phyloP scores from a whole-genome alignment of 208 protist genomes.

The Porcisia deanei region DNA sequence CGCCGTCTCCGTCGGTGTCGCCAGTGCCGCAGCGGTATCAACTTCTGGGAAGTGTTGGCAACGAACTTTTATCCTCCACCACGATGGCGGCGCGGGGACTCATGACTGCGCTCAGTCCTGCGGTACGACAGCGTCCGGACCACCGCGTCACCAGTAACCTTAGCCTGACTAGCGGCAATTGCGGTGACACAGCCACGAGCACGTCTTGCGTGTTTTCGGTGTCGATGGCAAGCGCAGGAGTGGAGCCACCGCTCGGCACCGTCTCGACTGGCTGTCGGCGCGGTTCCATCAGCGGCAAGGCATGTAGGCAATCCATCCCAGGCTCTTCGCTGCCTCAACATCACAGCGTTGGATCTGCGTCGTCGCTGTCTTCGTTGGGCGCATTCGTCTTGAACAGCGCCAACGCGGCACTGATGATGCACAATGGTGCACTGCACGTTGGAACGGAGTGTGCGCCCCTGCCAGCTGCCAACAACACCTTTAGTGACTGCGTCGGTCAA shows the following conservation, averaged over 20 bases:
- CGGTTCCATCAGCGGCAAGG: background rate
- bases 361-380: constrained; percentile 26
- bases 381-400: constrained; percentile 21
- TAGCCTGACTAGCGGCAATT: background rate
- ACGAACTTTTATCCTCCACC: background rate
- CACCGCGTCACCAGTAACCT: constrained; percentile 6
- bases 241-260: background rate
- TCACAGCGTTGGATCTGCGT: constrained; percentile 4
- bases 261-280: background rate
- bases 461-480: background rate
- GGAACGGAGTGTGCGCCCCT: constrained; percentile 1
- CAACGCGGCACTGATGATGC: constrained; percentile 21
- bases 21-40: background rate
- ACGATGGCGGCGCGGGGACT: background rate
- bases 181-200: background rate
- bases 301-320: constrained; percentile 1
- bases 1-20: background rate
- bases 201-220: background rate
- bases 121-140: background rate
- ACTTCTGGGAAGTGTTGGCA: background rate
- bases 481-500: background rate
- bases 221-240: background rate
- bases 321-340: constrained; percentile 5
- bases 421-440: constrained; percentile 5
- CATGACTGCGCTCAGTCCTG: background rate